Evolutionary conservation across 495 filamentous ascomycete genomes (phyloP), one percentile per base, ranked within the genome.

Genomic region (Cercophora scortea): DNA sequence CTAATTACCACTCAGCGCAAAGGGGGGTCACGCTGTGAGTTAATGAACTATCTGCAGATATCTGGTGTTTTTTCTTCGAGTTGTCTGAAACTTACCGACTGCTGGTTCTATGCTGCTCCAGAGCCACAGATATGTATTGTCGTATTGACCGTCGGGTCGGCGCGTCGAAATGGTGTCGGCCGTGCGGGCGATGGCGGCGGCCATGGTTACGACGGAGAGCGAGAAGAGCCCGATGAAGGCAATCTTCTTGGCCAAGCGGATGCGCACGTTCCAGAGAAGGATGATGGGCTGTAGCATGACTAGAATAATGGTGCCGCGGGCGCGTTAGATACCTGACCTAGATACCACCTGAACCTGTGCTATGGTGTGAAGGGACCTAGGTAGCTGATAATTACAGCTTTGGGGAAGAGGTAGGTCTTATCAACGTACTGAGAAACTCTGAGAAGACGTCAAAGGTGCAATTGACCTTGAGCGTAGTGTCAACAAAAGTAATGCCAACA

Each of bases 181-280:
- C n/a, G 47, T 40, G 7, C 63, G 61, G 13, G 61, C 61, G 19
- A 61, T 63, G 25, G 63, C 55, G 10, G 65, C 50, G 10, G 54
- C 41, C 16, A 65, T 65, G 25, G 61, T 64, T 51, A 68, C 49
- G 13, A 68, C 25, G 5, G 55, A 53, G 10, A 70, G 45, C 1
- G 65, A 68, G 47, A 70, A 70, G n/a, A 70, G 55, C 36, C 54
- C 58, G 4, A 45, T 32, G 11, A 70, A 51, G 3, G 57, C 58
- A 0, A 59, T 2, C 45, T 64, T 66, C 46, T 59, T 52, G 1
- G 42, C 39, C 9, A 44, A 9, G 0, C 34, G 13, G 42, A 70
- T 61, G 2, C 51, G 55, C 1, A 67, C 60, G 7, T 64, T 57
- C 61, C 58, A 63, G 6, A 70, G 50, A 49, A 70, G 50, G 19